Percentiles rank a stretch among this genome's conserved stretches.
phyloP scores from a whole-genome alignment of 2,329 filamentous ascomycete species.

The Botrytis cinerea region DNA sequence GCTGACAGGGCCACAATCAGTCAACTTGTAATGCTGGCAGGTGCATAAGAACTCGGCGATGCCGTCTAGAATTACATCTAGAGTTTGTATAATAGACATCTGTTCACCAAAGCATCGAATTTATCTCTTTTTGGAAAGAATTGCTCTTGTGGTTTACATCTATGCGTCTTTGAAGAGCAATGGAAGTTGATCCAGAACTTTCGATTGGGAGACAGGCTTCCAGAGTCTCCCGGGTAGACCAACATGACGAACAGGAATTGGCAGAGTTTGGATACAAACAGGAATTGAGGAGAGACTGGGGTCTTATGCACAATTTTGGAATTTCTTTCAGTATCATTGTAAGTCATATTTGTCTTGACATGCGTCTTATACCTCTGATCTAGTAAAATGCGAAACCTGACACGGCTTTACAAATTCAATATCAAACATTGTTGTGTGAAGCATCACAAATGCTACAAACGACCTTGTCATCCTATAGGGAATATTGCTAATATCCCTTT shows the following conservation, averaged over 20 bases:
- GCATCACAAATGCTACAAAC: not conserved
- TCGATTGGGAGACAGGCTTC: conserved; percentile 27
- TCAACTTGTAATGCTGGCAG: not conserved
- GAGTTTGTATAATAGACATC: not conserved
- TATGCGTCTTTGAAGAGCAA: not conserved
- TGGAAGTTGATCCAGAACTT: conserved; percentile 16
- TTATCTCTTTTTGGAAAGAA: not conserved
- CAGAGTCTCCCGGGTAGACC: conserved; percentile 26
- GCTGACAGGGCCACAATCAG: conserved; percentile 20
- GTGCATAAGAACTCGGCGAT: conserved; percentile 21
- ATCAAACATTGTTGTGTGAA: not conserved
- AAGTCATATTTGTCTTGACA: conserved; percentile 33
- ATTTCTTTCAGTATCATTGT: conserved; percentile 64
- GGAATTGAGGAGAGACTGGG: conserved; percentile 59
- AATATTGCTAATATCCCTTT: conserved; percentile 7
- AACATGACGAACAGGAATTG: conserved; percentile 52
- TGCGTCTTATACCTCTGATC: not conserved
- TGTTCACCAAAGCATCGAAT: not conserved
- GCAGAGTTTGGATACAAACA: conserved; percentile 62
- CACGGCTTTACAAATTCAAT: not conserved
- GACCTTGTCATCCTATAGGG: not conserved
- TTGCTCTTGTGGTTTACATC: not conserved
- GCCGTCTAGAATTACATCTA: not conserved
- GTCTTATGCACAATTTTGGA: conserved; percentile 60
- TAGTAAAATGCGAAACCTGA: not conserved